Base-by-base conservation (phyloP, 2,329 filamentous ascomycete species). In the Fusarium camptoceras region DNA sequence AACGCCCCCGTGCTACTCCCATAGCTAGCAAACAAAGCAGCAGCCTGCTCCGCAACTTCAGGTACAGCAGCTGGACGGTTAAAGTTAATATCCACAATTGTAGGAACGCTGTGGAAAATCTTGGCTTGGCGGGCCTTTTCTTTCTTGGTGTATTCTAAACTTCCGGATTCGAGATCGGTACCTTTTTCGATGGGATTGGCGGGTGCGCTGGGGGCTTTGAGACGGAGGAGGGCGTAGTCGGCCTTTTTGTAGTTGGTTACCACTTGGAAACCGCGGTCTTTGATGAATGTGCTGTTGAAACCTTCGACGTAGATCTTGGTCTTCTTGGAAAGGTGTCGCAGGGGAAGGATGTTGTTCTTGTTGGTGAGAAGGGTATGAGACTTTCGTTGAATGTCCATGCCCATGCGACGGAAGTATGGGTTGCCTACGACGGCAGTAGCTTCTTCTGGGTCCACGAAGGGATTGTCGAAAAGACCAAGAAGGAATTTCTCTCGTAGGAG, bases 391-490 rank as follows among this genome's bases (percentile, higher is more conserved):
- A 69, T 63, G n/a, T 74, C 64, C 16, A 51, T 25, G 2, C 66
- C 69, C 5, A 63, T n/a, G 10, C 60, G 59, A 15, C 48, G 64
- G 64, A 84, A 86, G 58, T 82, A 80, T 6, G 77, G 70, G 41
- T 82, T 82, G 7, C 83, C 83, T 10, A 84, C 83, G 2, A 82
- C 67, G 2, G 75, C 72, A 2, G 74, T 77, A 0, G 83, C 83
- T 3, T 75, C 77, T 0, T 81, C 80, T 2, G 77, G 76, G 59
- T 86, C 81, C 9, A 86, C 81, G 58, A 83, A 86, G 0, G 82
- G 83, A 59, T 83, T 80, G 24, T 86, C 84, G 62, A 86, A 87
- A 10, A 86, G 79, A 8, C 84, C 84, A 0, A 86, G 81, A 5
- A 79, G 44, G 72, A 86, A 86, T 71, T 86, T 86, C 66, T 87